Base-by-base conservation (phyloP, 495 filamentous ascomycete genomes). In the Aspergillus hancockii region DNA sequence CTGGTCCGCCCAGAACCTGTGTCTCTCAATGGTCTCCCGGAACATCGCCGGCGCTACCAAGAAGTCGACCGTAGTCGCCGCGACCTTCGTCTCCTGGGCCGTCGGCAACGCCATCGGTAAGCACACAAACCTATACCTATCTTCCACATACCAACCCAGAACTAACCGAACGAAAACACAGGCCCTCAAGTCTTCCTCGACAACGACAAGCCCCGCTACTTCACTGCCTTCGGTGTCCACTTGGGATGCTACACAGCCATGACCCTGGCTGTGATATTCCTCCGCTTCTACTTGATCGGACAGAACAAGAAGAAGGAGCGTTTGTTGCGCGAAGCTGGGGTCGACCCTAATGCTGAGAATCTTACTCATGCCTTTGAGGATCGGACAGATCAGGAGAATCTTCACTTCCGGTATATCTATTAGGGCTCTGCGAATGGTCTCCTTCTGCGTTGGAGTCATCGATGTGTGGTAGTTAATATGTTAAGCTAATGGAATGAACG, bases 41-140 rank as follows among this genome's bases (percentile, higher is more conserved):
- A 89, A 90, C 52, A 81, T 90, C n/a, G 85, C 84, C 12, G 86
- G 86, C 14, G 87, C 86, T 62, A 88, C 87, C 8, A 90, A 90
- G 69, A 89, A 89, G 61, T 73, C 79, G 0, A 73, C 74, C 3
- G 75, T 80, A 1, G 76, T 79, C 5, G 79, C 79, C 14, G 66
- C 71, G 1, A 77, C 73, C 0, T 78, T 79, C 46, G 66, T 79
- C 19, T 74, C 73, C 4, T 79, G 73, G 73, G 73, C 74, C 28
- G 68, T 70, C 16, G 75, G 76, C 3, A 79, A 79, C 46, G 74
- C 74, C 9, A 75, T 78, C 34, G 75, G 74, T 67, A 60, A n/a
- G 64, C 58, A 23, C 32, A 36, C 32, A 36, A 1, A 36, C 32
- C 9, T 7, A 22, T 41, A 3, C 25, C 25, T 21, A 40, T 12